A percentile compares a stretch with the other conserved stretches of the same genome.
These are phyloP conservation scores for Magnaporthiopsis poae DNA, from an alignment of 2,329 filamentous ascomycete genomes.

Conservation along the genomic window DNA sequence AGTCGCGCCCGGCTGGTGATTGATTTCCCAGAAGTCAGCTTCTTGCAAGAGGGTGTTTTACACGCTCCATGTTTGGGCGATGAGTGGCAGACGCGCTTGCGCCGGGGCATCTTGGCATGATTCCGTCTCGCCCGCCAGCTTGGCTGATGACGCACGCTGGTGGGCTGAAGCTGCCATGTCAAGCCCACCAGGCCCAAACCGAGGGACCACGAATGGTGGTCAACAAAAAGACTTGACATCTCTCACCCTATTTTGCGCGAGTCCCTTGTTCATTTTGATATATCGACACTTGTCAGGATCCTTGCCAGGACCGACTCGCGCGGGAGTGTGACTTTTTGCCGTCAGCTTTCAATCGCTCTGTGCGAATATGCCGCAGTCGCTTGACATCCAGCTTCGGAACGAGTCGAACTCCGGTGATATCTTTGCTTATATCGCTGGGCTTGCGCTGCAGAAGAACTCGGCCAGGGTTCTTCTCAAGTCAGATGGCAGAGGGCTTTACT, in stretches of 20 bases:
- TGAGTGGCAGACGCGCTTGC: background rate
- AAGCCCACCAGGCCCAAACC: background rate
- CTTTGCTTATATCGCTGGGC: slow-evolving; percentile 57
- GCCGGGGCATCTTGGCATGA: background rate
- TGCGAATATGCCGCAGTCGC: slow-evolving; percentile 27
- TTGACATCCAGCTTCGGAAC: slow-evolving; percentile 49
- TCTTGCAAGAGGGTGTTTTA: too few relatives aligned
- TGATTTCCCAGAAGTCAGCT: too few relatives aligned
- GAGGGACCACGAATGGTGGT: too few relatives aligned
- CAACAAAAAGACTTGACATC: background rate
- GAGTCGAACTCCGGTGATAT: slow-evolving; percentile 42
- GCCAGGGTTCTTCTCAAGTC: slow-evolving; percentile 28
- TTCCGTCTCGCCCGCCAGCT: background rate
- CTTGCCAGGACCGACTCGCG: background rate
- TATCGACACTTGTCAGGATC: background rate
- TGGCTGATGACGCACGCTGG: background rate
- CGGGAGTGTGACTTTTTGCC: too few relatives aligned
- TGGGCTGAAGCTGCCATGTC: background rate
- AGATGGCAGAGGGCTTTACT: slow-evolving; percentile 44
- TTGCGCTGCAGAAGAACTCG: slow-evolving; percentile 37
- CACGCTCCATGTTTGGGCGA: too few relatives aligned
- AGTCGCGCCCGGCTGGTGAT: too few relatives aligned
- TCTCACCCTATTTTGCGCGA: background rate
- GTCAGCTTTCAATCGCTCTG: background rate
- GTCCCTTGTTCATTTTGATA: background rate